Base-by-base conservation (phyloP, 2,329 filamentous ascomycete genomes). In the Sarocladium kiliense region DNA sequence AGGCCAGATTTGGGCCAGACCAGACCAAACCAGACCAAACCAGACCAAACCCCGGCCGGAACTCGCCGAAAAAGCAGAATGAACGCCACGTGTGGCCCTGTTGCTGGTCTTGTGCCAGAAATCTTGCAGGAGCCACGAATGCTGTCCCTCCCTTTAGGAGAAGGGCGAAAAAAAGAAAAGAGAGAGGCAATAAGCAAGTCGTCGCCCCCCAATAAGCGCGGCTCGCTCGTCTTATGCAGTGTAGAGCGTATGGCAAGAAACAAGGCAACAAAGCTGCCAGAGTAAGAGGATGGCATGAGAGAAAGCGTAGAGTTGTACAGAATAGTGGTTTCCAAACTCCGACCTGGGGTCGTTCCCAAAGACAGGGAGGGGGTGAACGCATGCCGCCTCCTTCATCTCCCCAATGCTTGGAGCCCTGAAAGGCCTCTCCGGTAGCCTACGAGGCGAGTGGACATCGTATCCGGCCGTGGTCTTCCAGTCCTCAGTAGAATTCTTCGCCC, bases 31-130 rank as follows among this genome's bases (percentile, higher is more conserved):
- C n/a, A n/a, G n/a, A n/a, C n/a, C n/a, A n/a, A n/a, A n/a, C n/a
- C n/a, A n/a, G n/a, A 27, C 14, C 44, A 27, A 30, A 47, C 5
- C 44, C 44, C 3, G 9, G 44, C n/a, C 14, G 16, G 44, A 47
- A 47, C 25, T 30, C 44, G 12, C 25, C 25, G 30, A 30, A 30
- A n/a, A 47, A 27, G 23, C 44, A 47, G 23, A 27, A 27, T 21
- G 18, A 47, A 47, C 44, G 44, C 44, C 44, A 47, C 23, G 19
- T 47, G 23, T 47, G 44, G 16, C 44, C n/a, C 39, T 44, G 39
- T 44, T 44, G n/a, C 39, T 44, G 39, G 19, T 9, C 7, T 44
- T 44, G n/a, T 9, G 18, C 39, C 19, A 44, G 19, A n/a, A 34
- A 34, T 19, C 18, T 11, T 23, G 9, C 23, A 11, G 23, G 39